Evolutionary conservation across 1,284 basidiomycete species (phyloP), one percentile per base, ranked within the genome.

Genomic region (Fomes fomentarius): DNA sequence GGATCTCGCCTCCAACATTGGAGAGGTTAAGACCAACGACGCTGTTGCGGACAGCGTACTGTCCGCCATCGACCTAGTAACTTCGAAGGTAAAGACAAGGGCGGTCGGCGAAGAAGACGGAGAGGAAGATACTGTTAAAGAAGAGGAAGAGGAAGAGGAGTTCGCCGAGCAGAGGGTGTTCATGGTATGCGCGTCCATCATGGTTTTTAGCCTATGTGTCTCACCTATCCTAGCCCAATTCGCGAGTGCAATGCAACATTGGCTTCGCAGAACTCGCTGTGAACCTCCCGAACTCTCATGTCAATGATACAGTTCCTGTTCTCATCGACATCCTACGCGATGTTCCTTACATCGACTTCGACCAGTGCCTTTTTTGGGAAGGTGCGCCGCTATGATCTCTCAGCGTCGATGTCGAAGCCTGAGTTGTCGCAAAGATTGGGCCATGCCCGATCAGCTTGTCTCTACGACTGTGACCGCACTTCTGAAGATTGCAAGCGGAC

Each of bases 381-480:
- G 88, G 90, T 87, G 61, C 50, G 74, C 54, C n/a, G 35, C 31
- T 50, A 15, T 26, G 21, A 2, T 44, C 10, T 26, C 33, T 1
- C 19, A 9, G n/a, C 11, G 3, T 7, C 22, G 9, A 11, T 24
- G 1, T 37, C 25, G 17, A 5, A 6, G 47, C 25, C 28, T 39
- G 51, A 48, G 24, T 12, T 34, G 9, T 17, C 22, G 26, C 17
- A 2, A 45, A 89, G 89, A 91, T 61, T 91, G 90, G 90, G 81
- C 91, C 4, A 76, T 91, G 31, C 86, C 91, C 17, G 92, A 93
- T 68, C 90, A 93, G 63, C 79, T 94, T 31, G 84, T 90, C 2
- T 90, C 79, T 63, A 84, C 87, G 1, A 90, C 86, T 1, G 80
- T 91, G 24, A 87, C 87, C 9, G 88, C 91, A 10, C 74, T 93